Percentiles rank a stretch among this genome's conserved stretches.
Evolutionary conservation across 352 stramenopile species (phyloP).

Genomic region (Aphanomyces invadans): DNA sequence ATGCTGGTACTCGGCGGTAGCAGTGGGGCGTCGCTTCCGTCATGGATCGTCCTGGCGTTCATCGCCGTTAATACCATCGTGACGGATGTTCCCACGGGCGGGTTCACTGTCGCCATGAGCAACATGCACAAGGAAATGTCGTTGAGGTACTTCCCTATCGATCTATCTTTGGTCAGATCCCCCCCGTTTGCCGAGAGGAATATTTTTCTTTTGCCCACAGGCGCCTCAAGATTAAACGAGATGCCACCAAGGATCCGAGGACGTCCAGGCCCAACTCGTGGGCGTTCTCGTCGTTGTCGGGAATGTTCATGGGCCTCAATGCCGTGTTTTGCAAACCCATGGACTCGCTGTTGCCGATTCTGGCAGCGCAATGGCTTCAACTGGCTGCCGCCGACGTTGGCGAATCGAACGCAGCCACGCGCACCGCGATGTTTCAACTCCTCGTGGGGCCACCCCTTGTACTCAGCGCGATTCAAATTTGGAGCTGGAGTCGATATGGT

Average conservation of each 20-base stretch:
- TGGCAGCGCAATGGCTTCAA: slow-evolving; percentile 11
- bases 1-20: background rate
- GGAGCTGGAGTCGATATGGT: slow-evolving; percentile 15
- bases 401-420: background rate
- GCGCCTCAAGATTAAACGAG: no score
- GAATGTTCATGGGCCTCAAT: slow-evolving; percentile 25
- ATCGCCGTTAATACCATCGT: slow-evolving; percentile 9
- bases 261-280: no score
- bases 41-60: background rate
- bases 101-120: slow-evolving; percentile 18
- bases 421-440: slow-evolving; percentile 1
- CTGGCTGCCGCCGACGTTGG: background rate
- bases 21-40: background rate
- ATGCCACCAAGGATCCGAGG: no score
- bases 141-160: no score
- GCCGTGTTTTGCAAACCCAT: slow-evolving; percentile 25
- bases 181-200: no score
- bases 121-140: slow-evolving; percentile 20
- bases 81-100: slow-evolving; percentile 18
- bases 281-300: no score
- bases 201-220: no score
- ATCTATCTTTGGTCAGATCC: no score
- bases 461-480: background rate
- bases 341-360: slow-evolving; percentile 20
- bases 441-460: slow-evolving; percentile 7